Evolutionary conservation across 2,329 filamentous ascomycete genomes (phyloP).

Genomic region (Ceratocystis colombiana): DNA sequence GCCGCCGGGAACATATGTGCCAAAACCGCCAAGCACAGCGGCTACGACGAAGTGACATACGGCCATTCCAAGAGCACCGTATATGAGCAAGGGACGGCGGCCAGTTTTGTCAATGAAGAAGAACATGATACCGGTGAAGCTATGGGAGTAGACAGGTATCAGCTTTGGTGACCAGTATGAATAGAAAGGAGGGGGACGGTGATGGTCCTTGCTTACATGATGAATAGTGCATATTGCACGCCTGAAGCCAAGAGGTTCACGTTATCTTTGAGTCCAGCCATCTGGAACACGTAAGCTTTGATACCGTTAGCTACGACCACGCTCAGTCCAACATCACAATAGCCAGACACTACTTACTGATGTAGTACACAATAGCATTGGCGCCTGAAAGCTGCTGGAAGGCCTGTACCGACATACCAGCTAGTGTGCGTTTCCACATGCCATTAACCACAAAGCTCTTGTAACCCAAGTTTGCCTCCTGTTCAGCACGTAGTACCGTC

Average conservation of each 20-base stretch:
- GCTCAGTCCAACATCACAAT: neutral
- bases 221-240: slow-evolving; percentile 43
- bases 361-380: slow-evolving; percentile 51
- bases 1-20: slow-evolving; percentile 35
- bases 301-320: neutral
- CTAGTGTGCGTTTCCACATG: slow-evolving; percentile 44
- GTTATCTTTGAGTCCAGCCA: slow-evolving; percentile 37
- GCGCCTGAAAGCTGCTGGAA: slow-evolving; percentile 49
- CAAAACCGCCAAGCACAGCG: slow-evolving; percentile 42
- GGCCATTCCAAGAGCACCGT: slow-evolving; percentile 57
- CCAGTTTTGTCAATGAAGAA: slow-evolving; percentile 47
- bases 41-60: slow-evolving; percentile 48
- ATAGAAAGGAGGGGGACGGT: neutral
- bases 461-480: slow-evolving; percentile 34
- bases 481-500: slow-evolving; percentile 29
- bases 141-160: slow-evolving; percentile 40
- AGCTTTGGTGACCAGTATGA: slow-evolving; percentile 30
- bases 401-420: slow-evolving; percentile 44
- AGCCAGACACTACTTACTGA: slow-evolving; percentile 30
- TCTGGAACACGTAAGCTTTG: slow-evolving; percentile 33
- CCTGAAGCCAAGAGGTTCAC: slow-evolving; percentile 45
- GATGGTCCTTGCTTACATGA: slow-evolving; percentile 21
- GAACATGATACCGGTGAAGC: slow-evolving; percentile 31
- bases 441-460: slow-evolving; percentile 39
- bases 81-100: slow-evolving; percentile 54